Percentiles rank a stretch among this genome's conserved stretches.
These are phyloP conservation scores for Phylloboletellus chloephorus DNA, from an alignment of 1,284 basidiomycete genomes.

Conservation along the genomic window DNA sequence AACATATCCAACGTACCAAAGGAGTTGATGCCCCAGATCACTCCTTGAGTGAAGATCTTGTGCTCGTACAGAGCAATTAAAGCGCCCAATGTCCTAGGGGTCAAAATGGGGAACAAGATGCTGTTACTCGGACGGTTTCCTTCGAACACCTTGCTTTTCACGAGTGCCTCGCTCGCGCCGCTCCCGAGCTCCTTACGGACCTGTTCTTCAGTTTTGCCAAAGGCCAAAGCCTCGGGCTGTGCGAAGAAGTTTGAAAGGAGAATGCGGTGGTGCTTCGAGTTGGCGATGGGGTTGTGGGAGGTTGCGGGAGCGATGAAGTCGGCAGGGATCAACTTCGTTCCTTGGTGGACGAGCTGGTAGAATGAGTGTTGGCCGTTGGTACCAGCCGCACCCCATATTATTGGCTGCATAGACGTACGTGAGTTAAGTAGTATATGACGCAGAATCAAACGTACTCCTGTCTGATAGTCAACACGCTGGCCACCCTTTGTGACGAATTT, in stretches of 20 bases:
- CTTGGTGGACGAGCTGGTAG: conserved; percentile 97
- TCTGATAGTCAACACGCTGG: conserved; percentile 91
- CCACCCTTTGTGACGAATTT: conserved; percentile 95
- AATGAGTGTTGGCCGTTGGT: conserved; percentile 99
- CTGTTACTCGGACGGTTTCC: conserved; percentile 97
- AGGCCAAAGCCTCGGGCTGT: conserved; percentile 94
- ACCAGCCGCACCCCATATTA: conserved; percentile 97
- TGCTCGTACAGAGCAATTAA: conserved; percentile 94
- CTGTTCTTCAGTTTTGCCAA: conserved; percentile 92
- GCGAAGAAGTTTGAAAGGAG: conserved; percentile 98
- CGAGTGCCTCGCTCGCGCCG: conserved; percentile 72
- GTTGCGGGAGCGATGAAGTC: conserved; percentile 96
- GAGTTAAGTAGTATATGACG: conserved; percentile 1
- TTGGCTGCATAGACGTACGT: conserved; percentile 53
- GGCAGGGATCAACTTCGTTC: conserved; percentile 87
- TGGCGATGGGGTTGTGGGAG: conserved; percentile 83
- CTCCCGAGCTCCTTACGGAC: conserved; percentile 80
- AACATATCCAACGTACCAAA: conserved; percentile 54
- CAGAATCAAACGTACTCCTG: conserved; percentile 62
- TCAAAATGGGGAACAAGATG: conserved; percentile 91
- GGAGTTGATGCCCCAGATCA: conserved; percentile 97
- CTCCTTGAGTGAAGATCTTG: conserved; percentile 98
- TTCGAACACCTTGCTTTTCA: conserved; percentile 98
- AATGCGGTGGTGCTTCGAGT: conserved; percentile 94
- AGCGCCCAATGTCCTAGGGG: conserved; percentile 84